phyloP scores from a whole-genome alignment of 805 yeast genomes.

The Candida boidinii region DNA sequence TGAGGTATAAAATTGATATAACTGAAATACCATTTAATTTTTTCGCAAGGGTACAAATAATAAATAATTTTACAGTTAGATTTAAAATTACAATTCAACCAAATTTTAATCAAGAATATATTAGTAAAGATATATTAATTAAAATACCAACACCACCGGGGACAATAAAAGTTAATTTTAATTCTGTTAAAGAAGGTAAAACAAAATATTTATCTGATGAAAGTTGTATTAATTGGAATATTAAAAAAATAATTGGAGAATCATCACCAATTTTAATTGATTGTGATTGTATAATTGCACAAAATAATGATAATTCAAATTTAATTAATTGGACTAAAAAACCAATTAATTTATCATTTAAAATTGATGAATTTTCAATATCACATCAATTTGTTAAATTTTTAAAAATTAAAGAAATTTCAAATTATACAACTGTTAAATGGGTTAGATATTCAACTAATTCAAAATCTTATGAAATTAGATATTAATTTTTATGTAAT shows the following conservation, averaged over 20 bases:
- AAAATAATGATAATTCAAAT: background rate
- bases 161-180: conserved; percentile 35
- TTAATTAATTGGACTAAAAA: conserved; percentile 56
- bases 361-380: conserved; percentile 63
- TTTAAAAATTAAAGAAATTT: conserved; percentile 52
- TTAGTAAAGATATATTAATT: conserved; percentile 57
- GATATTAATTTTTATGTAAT: conserved; percentile 36
- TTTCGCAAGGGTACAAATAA: conserved; percentile 47
- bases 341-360: conserved; percentile 65
- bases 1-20: conserved; percentile 60
- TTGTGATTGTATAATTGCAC: conserved; percentile 39
- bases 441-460: conserved; percentile 78
- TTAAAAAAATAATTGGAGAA: conserved; percentile 59
- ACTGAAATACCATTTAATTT: conserved; percentile 66
- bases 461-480: conserved; percentile 75
- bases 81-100: conserved; percentile 58
- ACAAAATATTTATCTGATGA: conserved; percentile 62
- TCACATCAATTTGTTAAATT: conserved; percentile 71
- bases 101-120: conserved; percentile 44
- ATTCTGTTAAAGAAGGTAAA: conserved; percentile 48
- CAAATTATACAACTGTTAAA: conserved; percentile 63
- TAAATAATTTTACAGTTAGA: too few relatives aligned
- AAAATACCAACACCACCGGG: conserved; percentile 64
- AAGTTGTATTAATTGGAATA: conserved; percentile 58
- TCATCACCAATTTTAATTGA: conserved; percentile 49